Base-by-base conservation (phyloP, 1,139 yeast species). In the Debaryomycetaceae sp. region DNA sequence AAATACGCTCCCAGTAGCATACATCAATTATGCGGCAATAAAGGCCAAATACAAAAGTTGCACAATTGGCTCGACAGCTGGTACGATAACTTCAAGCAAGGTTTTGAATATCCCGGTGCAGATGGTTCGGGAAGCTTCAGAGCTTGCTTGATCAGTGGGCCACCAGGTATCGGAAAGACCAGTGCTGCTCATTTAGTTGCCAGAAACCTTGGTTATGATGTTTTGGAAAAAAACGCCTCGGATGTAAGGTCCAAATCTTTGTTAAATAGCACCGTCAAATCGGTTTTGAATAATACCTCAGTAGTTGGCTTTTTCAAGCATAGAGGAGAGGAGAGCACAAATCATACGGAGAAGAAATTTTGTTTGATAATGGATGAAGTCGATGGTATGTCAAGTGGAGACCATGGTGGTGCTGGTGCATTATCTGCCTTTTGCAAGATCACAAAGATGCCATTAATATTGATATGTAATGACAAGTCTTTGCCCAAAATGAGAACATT, bases 311-410 rank as follows among this genome's bases (percentile, higher is more conserved):
- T 72, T 58, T 84, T 88, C 67, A 71, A 72, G 48, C 70, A 77
- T 39, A 62, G 69, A 33, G 66, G 66, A 33, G 59, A 61, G 8
- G 48, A 52, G 6, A 60, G 58, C 6, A 49, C 68, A 39, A 68
- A 70, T 35, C 50, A 49, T 42, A 75, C 78, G 48, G 81, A 80
- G 45, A 59, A 60, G 38, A 69, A 62, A 46, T 82, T 91, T 54
- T 90, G 91, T 43, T 76, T 93, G 42, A 86, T 95, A 51, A 90
- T 95, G 98, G 99, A 95, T 66, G 99, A 95, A 68, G 99, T 95
- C 31, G 99, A 95, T 64, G 99, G 99, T 54, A 93, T 95, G 99
- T 88, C 97, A 38, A 90, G 95, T 57, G 99, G 99, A 52, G 99
- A 95, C 64, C 84, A 95, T 57, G 99, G 99, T 50, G 99, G 99